phyloP scores from a whole-genome alignment of 495 filamentous ascomycete species.

The Aspergillus conjunctus region DNA sequence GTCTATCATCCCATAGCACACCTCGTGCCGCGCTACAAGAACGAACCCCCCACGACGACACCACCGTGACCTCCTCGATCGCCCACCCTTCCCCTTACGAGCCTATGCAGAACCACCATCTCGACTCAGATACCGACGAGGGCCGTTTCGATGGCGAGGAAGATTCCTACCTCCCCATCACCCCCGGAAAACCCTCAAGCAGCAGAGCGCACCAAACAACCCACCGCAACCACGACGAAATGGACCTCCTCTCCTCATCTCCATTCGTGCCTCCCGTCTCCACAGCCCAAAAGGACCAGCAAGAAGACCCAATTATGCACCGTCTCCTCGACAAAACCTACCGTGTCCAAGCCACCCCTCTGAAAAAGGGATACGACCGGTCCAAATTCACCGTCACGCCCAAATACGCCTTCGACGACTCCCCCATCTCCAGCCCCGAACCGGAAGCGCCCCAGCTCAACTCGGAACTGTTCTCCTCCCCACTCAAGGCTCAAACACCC shows the following conservation, averaged over 20 bases:
- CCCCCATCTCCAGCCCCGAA: slow-evolving; percentile 75
- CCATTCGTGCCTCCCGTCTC: slow-evolving; percentile 53
- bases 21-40: slow-evolving; percentile 52
- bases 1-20: slow-evolving; percentile 55
- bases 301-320: slow-evolving; percentile 75
- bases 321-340: slow-evolving; percentile 91
- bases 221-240: slow-evolving; percentile 25
- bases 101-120: slow-evolving; percentile 31
- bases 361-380: slow-evolving; percentile 50
- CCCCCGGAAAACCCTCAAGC: slow-evolving; percentile 32
- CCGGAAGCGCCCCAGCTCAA: slow-evolving; percentile 79
- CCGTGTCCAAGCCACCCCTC: slow-evolving; percentile 87
- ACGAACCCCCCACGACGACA: slow-evolving; percentile 53
- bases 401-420: slow-evolving; percentile 47
- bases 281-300: slow-evolving; percentile 34
- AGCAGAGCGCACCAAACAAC: slow-evolving; percentile 4
- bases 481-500: slow-evolving; percentile 46
- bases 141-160: slow-evolving; percentile 38
- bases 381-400: slow-evolving; percentile 44
- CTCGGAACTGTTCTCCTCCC: slow-evolving; percentile 84
- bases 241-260: slow-evolving; percentile 42
- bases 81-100: slow-evolving; percentile 51
- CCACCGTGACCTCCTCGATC: slow-evolving; percentile 59
- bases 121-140: slow-evolving; percentile 36
- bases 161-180: slow-evolving; percentile 49